These are phyloP conservation scores for Mycena vitilis DNA, from an alignment of 768 basidiomycete species.

Conservation along the genomic window DNA sequence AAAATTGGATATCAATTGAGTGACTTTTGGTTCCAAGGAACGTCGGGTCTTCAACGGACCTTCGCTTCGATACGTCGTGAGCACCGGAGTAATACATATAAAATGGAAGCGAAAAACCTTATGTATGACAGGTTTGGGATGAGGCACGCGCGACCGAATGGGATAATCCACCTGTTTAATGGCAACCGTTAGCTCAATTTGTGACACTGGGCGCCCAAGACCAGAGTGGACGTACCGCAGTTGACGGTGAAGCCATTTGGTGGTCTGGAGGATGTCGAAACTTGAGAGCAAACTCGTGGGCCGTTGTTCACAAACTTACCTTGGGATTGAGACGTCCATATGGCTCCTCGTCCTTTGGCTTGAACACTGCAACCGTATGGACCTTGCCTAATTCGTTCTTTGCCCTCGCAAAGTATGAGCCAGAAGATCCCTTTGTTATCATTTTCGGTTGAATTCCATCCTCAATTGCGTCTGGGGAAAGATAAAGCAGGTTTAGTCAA, in stretches of 20 bases:
- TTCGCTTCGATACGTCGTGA: slow-evolving; percentile 20
- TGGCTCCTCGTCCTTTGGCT: slow-evolving; percentile 86
- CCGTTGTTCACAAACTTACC: slow-evolving; percentile 47
- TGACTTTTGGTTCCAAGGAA: neutral
- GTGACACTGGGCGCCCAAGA: too few relatives aligned
- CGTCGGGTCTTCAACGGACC: neutral
- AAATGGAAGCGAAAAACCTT: neutral
- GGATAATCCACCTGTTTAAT: slow-evolving; percentile 73
- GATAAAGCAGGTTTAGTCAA: slow-evolving; percentile 45
- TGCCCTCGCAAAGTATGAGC: slow-evolving; percentile 91
- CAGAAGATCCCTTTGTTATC: slow-evolving; percentile 90
- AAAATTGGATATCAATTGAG: slow-evolving; percentile 47
- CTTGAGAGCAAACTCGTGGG: neutral
- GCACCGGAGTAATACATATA: neutral
- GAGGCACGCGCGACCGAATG: slow-evolving; percentile 89
- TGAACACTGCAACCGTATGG: slow-evolving; percentile 72
- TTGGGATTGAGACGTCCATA: slow-evolving; percentile 92
- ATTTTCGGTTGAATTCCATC: slow-evolving; percentile 91
- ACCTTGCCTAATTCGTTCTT: slow-evolving; percentile 76
- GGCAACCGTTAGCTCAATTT: too few relatives aligned
- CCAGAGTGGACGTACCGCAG: slow-evolving; percentile 54
- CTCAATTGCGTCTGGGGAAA: slow-evolving; percentile 66
- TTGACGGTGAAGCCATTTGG: slow-evolving; percentile 91
- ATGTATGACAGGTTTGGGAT: slow-evolving; percentile 76
- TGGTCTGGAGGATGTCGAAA: slow-evolving; percentile 61